Evolutionary conservation across 169 alveolate species (phyloP).

Genomic region (Cyclospora cayetanensis): DNA sequence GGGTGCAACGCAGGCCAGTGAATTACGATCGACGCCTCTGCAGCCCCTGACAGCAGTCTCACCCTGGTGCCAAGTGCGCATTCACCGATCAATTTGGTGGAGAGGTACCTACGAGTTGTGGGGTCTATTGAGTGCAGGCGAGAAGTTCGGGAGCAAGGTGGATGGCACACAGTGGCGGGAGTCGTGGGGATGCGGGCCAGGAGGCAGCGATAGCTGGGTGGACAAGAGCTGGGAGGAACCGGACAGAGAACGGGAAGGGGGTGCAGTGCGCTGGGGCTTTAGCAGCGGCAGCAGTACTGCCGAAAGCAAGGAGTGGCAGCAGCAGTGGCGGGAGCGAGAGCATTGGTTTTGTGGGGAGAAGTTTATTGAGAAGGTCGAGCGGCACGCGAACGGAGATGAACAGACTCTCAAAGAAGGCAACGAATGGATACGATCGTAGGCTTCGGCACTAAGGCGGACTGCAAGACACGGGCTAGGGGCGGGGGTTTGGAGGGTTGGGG

Average conservation of each 20-base stretch:
- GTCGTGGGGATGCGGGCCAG: conserved; percentile 56
- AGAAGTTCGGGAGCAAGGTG: conserved; percentile 44
- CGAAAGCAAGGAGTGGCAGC: conserved; percentile 29
- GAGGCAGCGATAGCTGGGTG: conserved; percentile 13
- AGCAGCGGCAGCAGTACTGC: conserved; percentile 43
- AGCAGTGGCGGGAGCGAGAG: conserved; percentile 58
- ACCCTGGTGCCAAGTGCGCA: no score
- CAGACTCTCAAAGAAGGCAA: background rate
- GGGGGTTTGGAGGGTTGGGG: no score
- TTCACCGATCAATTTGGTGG: no score
- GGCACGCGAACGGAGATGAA: conserved; percentile 13
- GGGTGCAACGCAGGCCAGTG: no score
- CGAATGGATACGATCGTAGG: conserved; percentile 39
- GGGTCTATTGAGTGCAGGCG: background rate
- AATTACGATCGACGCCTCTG: no score
- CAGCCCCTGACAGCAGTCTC: no score
- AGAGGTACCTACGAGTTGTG: no score
- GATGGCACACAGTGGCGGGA: conserved; percentile 66
- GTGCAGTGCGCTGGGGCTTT: conserved; percentile 17
- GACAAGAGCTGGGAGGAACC: conserved; percentile 56
- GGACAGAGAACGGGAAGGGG: background rate
- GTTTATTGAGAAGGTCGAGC: conserved; percentile 26
- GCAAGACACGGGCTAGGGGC: background rate
- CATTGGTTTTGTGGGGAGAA: conserved; percentile 2
- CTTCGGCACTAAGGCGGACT: background rate